phyloP scores from a whole-genome alignment of 176 grass and related monocot genomes.

The Bothriochloa decipiens region DNA sequence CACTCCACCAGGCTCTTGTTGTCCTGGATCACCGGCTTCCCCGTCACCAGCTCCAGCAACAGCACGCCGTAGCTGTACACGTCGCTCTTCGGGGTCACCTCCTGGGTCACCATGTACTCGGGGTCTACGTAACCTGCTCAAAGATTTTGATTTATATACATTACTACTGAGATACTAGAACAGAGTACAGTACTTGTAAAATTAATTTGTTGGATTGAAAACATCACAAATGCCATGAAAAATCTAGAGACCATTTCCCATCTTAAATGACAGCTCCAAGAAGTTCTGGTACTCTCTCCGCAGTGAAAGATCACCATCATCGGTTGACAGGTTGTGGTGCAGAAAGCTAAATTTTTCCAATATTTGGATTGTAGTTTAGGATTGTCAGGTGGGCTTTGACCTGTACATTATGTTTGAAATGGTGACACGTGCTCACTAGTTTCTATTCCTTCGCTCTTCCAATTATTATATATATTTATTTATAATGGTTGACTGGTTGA shows the following conservation, averaged over 20 bases:
- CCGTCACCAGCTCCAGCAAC: conserved; percentile 83
- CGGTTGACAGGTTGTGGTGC: neutral
- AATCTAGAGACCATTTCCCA: neutral
- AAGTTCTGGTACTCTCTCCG: neutral
- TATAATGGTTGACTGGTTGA: too few species aligned
- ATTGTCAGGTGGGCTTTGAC: neutral
- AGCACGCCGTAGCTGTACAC: conserved; percentile 90
- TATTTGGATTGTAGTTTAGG: neutral
- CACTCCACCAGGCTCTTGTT: conserved; percentile 63
- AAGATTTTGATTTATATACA: neutral
- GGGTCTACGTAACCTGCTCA: conserved; percentile 77
- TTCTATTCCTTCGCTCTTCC: neutral
- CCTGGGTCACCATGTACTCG: conserved; percentile 62
- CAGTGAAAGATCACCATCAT: neutral
- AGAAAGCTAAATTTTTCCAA: neutral
- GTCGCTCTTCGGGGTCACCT: conserved; percentile 76
- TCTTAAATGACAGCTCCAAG: neutral
- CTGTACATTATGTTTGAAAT: neutral
- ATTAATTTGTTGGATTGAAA: neutral
- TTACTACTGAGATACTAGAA: neutral
- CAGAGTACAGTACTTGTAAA: neutral
- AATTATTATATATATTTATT: too few species aligned
- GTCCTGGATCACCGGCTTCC: conserved; percentile 60
- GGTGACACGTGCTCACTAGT: neutral
- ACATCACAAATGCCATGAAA: conserved; percentile 13